A percentile compares a stretch with the other conserved stretches of the same genome.
Evolutionary conservation across 371 early-diverging fungal genomes (phyloP).

Genomic region (Rhizopus arrhizus): DNA sequence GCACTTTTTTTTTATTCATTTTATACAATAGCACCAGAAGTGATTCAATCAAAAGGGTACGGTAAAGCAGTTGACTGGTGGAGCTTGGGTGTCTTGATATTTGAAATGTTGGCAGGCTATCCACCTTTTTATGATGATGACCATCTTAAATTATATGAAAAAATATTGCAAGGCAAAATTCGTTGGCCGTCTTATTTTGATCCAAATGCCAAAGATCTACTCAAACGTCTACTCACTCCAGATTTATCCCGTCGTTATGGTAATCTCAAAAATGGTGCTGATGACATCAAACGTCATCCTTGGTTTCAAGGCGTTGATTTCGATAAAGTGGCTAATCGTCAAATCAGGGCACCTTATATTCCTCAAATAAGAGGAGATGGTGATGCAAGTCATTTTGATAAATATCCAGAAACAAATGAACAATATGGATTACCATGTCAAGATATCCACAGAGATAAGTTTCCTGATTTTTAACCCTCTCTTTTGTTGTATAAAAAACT

Average conservation of each 20-base stretch:
- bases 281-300: conserved; percentile 80
- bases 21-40: conserved; percentile 82
- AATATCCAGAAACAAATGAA: conserved; percentile 78
- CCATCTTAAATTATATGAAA: conserved; percentile 87
- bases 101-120: conserved; percentile 68
- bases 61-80: conserved; percentile 97
- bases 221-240: conserved; percentile 83
- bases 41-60: conserved; percentile 95
- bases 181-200: conserved; percentile 92
- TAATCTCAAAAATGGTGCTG: conserved; percentile 83
- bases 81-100: conserved; percentile 56
- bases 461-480: conserved; percentile 18
- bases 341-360: conserved; percentile 76
- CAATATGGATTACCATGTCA: conserved; percentile 43
- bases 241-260: conserved; percentile 91
- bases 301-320: conserved; percentile 87
- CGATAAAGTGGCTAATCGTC: conserved; percentile 53
- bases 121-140: conserved; percentile 97
- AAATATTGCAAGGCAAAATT: conserved; percentile 85
- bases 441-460: conserved; percentile 35
- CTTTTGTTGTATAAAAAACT: too few relatives aligned
- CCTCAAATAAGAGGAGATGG: conserved; percentile 79
- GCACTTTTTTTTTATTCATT: too few relatives aligned
- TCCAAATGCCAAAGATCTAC: conserved; percentile 84
- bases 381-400: conserved; percentile 90